Percentiles rank a stretch among this genome's conserved stretches.
These are phyloP conservation scores for Epichloe typhina DNA, from an alignment of 2,329 filamentous ascomycete species.

Conservation along the genomic window DNA sequence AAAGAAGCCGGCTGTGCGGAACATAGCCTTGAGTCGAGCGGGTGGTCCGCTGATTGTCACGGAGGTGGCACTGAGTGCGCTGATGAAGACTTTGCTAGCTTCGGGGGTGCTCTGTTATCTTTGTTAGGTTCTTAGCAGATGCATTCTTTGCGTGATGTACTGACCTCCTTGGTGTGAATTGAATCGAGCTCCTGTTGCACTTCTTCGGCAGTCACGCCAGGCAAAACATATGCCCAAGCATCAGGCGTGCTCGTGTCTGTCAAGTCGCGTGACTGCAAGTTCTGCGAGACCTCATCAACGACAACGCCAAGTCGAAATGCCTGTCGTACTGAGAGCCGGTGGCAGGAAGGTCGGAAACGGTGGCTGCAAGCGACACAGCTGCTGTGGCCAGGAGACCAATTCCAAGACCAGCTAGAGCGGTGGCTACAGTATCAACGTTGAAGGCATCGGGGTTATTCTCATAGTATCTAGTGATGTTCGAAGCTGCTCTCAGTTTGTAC, in stretches of 20 bases:
- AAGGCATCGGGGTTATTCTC: too few species aligned
- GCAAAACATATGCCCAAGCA: constrained; percentile 29
- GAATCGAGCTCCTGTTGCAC: constrained; percentile 26
- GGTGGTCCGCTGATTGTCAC: constrained; percentile 27
- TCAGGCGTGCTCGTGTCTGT: constrained; percentile 10
- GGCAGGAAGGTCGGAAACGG: constrained; percentile 24
- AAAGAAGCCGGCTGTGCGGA: constrained; percentile 11
- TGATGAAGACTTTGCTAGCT: constrained; percentile 25
- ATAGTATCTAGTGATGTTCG: constrained; percentile 18
- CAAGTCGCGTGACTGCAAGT: constrained; percentile 23
- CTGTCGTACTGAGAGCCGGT: constrained; percentile 28
- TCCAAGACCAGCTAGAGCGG: constrained; percentile 25
- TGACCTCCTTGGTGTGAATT: too few species aligned
- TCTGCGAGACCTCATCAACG: constrained; percentile 28
- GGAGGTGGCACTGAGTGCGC: constrained; percentile 18
- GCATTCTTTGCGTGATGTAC: too few species aligned
- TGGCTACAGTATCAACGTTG: not conserved
- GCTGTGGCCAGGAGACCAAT: constrained; percentile 30
- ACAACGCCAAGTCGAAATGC: constrained; percentile 34
- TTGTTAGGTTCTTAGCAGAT: too few species aligned
- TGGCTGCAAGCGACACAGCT: constrained; percentile 27
- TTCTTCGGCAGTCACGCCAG: constrained; percentile 16
- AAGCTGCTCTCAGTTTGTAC: constrained; percentile 9
- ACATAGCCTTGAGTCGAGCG: constrained; percentile 12
- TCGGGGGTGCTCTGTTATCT: too few species aligned